Conservation (phyloP, 1,284 basidiomycete species). For the Laetiporus sulphureus region DNA sequence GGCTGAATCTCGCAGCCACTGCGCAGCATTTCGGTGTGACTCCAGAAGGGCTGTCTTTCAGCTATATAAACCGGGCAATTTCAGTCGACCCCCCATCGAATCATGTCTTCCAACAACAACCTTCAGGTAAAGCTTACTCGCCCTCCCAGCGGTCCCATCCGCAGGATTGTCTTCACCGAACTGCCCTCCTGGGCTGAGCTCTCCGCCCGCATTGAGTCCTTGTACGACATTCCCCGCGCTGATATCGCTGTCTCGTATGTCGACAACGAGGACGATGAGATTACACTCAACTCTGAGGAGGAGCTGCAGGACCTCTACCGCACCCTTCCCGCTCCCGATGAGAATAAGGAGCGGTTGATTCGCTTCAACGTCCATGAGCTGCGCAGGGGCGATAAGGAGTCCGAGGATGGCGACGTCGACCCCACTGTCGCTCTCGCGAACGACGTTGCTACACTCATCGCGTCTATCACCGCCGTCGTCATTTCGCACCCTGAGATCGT, state of each 20-base stretch:
- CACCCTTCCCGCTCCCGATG: slow-evolving; percentile 4
- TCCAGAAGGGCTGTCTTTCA: too few species aligned
- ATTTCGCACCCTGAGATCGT: too few species aligned
- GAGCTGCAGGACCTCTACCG: slow-evolving; percentile 59
- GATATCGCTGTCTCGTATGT: slow-evolving; percentile 61
- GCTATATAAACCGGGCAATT: too few species aligned
- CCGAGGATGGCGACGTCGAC: background rate
- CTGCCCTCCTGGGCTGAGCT: slow-evolving; percentile 51
- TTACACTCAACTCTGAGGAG: slow-evolving; percentile 65
- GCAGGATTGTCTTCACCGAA: slow-evolving; percentile 47
- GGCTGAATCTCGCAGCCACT: too few species aligned
- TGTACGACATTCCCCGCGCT: slow-evolving; percentile 51
- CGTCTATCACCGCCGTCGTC: background rate
- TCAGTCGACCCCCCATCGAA: too few species aligned
- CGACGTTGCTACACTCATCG: background rate
- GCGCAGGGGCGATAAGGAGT: slow-evolving; percentile 10
- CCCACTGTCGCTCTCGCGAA: background rate
- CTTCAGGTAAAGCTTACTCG: slow-evolving; percentile 25
- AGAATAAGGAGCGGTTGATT: slow-evolving; percentile 23
- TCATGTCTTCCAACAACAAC: background rate
- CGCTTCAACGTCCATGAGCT: slow-evolving; percentile 63
- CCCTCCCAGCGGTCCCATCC: slow-evolving; percentile 33
- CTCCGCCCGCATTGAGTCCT: slow-evolving; percentile 42
- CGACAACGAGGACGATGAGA: slow-evolving; percentile 62
- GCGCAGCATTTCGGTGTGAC: too few species aligned